Evolutionary conservation across 768 basidiomycete genomes (phyloP).

Genomic region (Rhizopogon rudus): DNA sequence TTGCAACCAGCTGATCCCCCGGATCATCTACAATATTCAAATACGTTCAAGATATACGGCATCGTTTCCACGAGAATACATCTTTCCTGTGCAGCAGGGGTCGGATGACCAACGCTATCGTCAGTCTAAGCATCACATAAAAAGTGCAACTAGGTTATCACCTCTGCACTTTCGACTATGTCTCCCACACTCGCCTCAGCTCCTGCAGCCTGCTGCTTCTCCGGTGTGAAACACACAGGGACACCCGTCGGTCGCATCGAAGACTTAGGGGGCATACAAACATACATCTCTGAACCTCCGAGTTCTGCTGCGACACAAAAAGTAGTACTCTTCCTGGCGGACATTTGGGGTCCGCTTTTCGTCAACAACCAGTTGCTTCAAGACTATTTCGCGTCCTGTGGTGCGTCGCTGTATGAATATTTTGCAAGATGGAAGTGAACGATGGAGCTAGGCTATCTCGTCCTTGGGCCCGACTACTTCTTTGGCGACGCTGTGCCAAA

Average conservation of each 20-base stretch:
- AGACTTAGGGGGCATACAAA: conserved; percentile 39
- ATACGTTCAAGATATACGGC: too few species aligned
- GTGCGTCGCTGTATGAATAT: conserved; percentile 25
- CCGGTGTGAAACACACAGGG: conserved; percentile 43
- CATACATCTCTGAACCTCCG: conserved; percentile 48
- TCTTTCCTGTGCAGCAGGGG: background rate
- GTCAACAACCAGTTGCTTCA: conserved; percentile 53
- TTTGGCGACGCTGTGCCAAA: conserved; percentile 40
- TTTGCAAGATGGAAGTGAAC: background rate
- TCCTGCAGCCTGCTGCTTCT: conserved; percentile 42
- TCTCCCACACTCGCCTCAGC: conserved; percentile 31
- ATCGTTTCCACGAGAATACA: background rate
- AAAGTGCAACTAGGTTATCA: background rate
- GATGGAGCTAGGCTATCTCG: conserved; percentile 41
- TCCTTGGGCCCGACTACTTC: conserved; percentile 59
- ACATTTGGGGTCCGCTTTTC: conserved; percentile 50
- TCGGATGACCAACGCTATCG: background rate
- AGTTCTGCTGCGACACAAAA: conserved; percentile 21
- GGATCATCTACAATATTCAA: too few species aligned
- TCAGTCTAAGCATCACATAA: background rate
- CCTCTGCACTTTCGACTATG: background rate
- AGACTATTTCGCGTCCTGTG: conserved; percentile 58
- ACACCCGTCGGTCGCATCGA: conserved; percentile 36
- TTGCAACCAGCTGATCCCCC: too few species aligned
- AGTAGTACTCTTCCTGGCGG: conserved; percentile 51